Evolutionary conservation across 2,329 filamentous ascomycete species (phyloP), one percentile per base, ranked within the genome.

Genomic region (Cytospora chrysosperma): DNA sequence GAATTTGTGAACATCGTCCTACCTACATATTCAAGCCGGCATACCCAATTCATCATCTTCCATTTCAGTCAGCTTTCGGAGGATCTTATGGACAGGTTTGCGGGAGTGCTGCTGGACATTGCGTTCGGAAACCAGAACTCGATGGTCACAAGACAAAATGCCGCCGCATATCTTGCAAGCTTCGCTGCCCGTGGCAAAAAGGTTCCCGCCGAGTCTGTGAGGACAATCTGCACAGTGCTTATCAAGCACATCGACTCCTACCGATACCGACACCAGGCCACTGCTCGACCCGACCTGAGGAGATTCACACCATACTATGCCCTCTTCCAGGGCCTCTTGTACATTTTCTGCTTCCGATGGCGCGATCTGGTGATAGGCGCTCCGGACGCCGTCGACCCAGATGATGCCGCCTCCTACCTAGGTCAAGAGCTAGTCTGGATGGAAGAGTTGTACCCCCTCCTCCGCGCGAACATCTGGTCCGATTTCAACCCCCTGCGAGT

Each of bases 311-410:
- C 90, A 17, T 97, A 96, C 76, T 97, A 97, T 75, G 88, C 91
- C 21, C 87, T 93, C 55, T 87, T 90, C n/a, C 93, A 97, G 75
- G 93, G 93, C 1, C 81, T 96, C 3, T 84, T 97, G 27, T 97
- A 97, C 78, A 94, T 96, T 64, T 97, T 96, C 73, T 99, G 95
- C 80, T 99, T 99, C 81, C 88, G 95, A 61, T 99, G 95, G 95
- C 89, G 92, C 66, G 94, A 98, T 72, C 82, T 99, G 54, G 89
- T 92, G 62, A 80, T 85, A 24, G 83, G 85, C 1, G 84, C 83
- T 4, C 80, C 85, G 1, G 82, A 87, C 65, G 80, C 77, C 65
- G 83, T 85, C 63, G 90, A 85, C 76, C 85, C 79, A 67, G 89
- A 85, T 64, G 86, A 89, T 65, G 78, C 81, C 13, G 78, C 81